Conservation (phyloP, 2,329 filamentous ascomycete genomes). For the Paracamarosporium sp. region DNA sequence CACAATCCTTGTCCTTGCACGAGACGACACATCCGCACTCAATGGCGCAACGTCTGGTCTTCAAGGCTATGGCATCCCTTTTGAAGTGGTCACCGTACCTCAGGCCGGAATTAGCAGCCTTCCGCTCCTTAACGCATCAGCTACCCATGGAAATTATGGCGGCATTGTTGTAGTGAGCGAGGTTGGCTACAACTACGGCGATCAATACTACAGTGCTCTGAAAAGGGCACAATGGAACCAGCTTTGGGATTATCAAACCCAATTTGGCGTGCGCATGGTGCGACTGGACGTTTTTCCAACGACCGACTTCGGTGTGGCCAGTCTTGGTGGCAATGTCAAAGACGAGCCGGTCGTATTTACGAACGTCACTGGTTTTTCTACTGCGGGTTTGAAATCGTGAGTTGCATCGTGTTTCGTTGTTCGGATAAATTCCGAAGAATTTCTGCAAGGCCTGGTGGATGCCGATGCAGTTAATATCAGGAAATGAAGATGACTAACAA, state of each 20-base stretch:
- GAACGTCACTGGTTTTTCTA: constrained; percentile 61
- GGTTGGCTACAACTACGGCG: constrained; percentile 62
- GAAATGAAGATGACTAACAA: constrained; percentile 19
- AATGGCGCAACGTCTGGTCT: constrained; percentile 62
- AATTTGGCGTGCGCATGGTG: constrained; percentile 67
- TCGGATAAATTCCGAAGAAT: constrained; percentile 7
- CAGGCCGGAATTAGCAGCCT: constrained; percentile 56
- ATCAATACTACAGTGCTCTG: constrained; percentile 59
- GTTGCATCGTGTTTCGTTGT: constrained; percentile 12
- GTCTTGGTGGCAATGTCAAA: constrained; percentile 41
- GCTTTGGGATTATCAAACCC: constrained; percentile 64
- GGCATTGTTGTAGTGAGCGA: constrained; percentile 64
- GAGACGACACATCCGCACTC: constrained; percentile 57
- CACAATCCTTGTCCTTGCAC: constrained; percentile 64
- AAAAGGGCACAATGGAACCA: constrained; percentile 63
- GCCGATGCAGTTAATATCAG: constrained; percentile 14
- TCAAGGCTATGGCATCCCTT: constrained; percentile 68
- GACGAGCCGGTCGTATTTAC: constrained; percentile 57
- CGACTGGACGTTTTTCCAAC: constrained; percentile 65
- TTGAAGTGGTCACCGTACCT: constrained; percentile 62
- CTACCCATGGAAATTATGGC: constrained; percentile 62
- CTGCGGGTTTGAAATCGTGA: constrained; percentile 59
- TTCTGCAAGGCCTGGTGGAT: constrained; percentile 4
- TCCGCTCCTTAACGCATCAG: constrained; percentile 59
- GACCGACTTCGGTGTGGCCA: constrained; percentile 54